These are phyloP conservation scores for Sporothrix brunneoviolacea DNA, from an alignment of 2,329 filamentous ascomycete genomes.

Conservation along the genomic window DNA sequence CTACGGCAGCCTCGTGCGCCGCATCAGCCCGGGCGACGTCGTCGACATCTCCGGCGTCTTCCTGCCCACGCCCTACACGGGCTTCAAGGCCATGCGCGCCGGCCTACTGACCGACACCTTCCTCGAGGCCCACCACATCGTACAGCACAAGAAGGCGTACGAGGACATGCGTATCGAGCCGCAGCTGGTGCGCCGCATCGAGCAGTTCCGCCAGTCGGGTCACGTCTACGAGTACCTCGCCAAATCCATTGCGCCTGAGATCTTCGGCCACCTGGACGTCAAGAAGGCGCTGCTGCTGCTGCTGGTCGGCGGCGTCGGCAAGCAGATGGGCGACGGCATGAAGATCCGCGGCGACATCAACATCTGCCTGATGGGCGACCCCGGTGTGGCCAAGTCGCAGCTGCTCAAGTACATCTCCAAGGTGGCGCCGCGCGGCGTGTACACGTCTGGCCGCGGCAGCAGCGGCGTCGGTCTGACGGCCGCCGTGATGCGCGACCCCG, in stretches of 20 bases:
- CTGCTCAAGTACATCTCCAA: constrained; percentile 97
- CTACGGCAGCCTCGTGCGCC: constrained; percentile 76
- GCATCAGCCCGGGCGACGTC: constrained; percentile 88
- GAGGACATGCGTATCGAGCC: constrained; percentile 83
- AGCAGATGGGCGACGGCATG: constrained; percentile 97
- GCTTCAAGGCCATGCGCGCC: constrained; percentile 93
- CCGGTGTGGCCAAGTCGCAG: constrained; percentile 98
- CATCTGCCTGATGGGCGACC: constrained; percentile 97
- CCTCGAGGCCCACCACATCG: constrained; percentile 85
- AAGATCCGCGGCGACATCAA: constrained; percentile 98
- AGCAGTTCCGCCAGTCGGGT: constrained; percentile 74
- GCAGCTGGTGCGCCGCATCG: constrained; percentile 73
- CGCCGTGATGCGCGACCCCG: constrained; percentile 76
- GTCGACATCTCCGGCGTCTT: constrained; percentile 94
- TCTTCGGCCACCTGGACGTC: constrained; percentile 91
- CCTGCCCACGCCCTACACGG: constrained; percentile 95
- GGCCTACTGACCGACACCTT: constrained; percentile 97
- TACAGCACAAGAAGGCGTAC: constrained; percentile 97
- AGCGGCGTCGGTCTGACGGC: constrained; percentile 77
- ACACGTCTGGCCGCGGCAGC: constrained; percentile 74
- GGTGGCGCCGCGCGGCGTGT: constrained; percentile 86
- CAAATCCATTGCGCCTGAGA: constrained; percentile 94
- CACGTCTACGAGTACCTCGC: constrained; percentile 94
- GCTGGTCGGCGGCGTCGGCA: constrained; percentile 90
- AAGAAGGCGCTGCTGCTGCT: constrained; percentile 96